Evolutionary conservation across 2,329 filamentous ascomycete species (phyloP).

Genomic region (Chrysosporium queenslandicum): DNA sequence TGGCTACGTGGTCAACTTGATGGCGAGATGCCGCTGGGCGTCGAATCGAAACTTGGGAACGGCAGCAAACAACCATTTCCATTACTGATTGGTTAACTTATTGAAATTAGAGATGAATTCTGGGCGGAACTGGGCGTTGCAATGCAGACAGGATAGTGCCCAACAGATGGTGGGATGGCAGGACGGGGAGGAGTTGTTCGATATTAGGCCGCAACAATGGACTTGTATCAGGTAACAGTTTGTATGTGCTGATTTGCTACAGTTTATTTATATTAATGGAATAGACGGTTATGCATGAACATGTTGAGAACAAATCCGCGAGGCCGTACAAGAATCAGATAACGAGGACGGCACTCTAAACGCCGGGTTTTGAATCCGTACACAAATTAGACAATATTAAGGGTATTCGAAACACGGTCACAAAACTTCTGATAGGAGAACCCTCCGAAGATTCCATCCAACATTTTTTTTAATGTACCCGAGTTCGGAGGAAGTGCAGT

Average conservation of each 20-base stretch:
- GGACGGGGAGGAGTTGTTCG: no score
- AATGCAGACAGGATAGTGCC: no score
- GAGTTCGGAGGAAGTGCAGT: background rate
- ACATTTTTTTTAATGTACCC: background rate
- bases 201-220: no score
- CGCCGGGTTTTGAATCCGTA: constrained; percentile 4
- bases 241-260: background rate
- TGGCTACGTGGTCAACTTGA: no score
- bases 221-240: background rate
- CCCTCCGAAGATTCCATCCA: background rate
- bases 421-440: background rate
- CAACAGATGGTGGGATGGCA: no score
- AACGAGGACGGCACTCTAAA: constrained; percentile 9
- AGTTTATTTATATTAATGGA: background rate
- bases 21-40: no score
- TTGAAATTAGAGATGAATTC: no score
- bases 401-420: constrained; percentile 10
- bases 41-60: no score
- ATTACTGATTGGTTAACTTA: no score
- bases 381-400: constrained; percentile 8
- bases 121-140: no score
- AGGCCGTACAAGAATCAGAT: constrained; percentile 1
- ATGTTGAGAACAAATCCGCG: background rate
- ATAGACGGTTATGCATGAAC: background rate
- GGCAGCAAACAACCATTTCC: no score